Percentiles rank a stretch among this genome's conserved stretches.
Conservation (phyloP, 2,329 filamentous ascomycete species). For the Penicillium sp. region DNA sequence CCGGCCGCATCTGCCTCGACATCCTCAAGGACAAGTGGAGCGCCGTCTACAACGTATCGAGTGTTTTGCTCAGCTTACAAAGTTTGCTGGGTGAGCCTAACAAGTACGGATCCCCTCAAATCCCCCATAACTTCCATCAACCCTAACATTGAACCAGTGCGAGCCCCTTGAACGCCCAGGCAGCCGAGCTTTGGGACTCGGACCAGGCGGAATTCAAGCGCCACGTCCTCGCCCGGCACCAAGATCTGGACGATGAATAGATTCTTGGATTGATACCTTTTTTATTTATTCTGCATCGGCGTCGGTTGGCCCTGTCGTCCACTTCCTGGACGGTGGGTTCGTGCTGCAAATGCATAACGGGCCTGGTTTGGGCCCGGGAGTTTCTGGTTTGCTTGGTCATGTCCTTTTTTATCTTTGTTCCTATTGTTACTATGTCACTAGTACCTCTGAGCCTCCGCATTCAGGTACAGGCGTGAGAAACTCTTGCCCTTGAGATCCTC, state of each 20-base stretch:
- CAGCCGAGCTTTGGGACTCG: conserved; percentile 92
- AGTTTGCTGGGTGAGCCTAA: conserved; percentile 95
- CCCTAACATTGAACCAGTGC: conserved; percentile 56
- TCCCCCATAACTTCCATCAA: neutral
- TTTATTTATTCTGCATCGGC: conserved; percentile 16
- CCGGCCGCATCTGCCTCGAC: conserved; percentile 92
- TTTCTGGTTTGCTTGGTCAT: conserved; percentile 18
- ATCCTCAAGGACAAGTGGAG: conserved; percentile 99
- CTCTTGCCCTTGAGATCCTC: neutral
- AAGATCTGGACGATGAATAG: conserved; percentile 54
- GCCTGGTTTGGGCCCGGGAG: conserved; percentile 22
- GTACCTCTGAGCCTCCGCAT: conserved; percentile 4
- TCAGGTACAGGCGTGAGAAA: conserved; percentile 15
- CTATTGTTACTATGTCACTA: neutral
- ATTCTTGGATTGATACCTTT: conserved; percentile 2
- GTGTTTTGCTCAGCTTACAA: conserved; percentile 87
- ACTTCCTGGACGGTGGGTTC: conserved; percentile 4
- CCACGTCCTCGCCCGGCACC: conserved; percentile 63
- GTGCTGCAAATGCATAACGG: conserved; percentile 25
- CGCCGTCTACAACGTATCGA: conserved; percentile 94
- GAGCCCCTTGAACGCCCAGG: conserved; percentile 92
- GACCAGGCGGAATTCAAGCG: conserved; percentile 84
- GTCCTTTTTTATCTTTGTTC: conserved; percentile 13
- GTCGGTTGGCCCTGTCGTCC: conserved; percentile 16
- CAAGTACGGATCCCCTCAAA: conserved; percentile 64